Conservation (phyloP, 257 asterid species). For the Linaria vulgaris region DNA sequence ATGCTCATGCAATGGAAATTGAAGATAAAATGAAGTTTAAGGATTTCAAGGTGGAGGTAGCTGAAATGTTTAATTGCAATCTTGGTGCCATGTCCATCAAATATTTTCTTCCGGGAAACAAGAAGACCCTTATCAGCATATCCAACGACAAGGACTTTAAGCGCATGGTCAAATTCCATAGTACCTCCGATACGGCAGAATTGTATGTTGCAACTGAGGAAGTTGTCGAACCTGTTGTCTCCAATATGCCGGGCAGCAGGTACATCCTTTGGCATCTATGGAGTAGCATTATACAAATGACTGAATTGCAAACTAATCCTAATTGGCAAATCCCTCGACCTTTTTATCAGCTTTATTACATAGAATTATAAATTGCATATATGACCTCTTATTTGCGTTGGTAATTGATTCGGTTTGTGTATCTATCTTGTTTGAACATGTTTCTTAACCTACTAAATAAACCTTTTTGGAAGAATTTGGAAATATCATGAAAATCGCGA, state of each 20-base stretch:
- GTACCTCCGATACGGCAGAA: slow-evolving; percentile 65
- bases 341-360: too few species aligned
- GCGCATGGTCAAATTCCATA: slow-evolving; percentile 80
- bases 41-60: slow-evolving; percentile 75
- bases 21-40: slow-evolving; percentile 72
- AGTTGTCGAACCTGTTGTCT: slow-evolving; percentile 63
- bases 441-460: too few species aligned
- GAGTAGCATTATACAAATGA: slow-evolving; percentile 1
- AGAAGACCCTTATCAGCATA: slow-evolving; percentile 87
- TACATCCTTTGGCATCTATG: slow-evolving; percentile 38
- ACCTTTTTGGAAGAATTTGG: too few species aligned
- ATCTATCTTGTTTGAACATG: too few species aligned
- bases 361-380: too few species aligned
- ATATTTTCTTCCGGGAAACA: slow-evolving; percentile 89
- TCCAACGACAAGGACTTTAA: slow-evolving; percentile 93
- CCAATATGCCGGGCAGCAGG: slow-evolving; percentile 97
- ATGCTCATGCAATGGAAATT: slow-evolving; percentile 98
- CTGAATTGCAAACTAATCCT: too few species aligned
- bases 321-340: too few species aligned
- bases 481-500: too few species aligned
- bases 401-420: too few species aligned
- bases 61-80: slow-evolving; percentile 83
- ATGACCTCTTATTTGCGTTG: too few species aligned
- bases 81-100: slow-evolving; percentile 57
- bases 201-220: slow-evolving; percentile 78